Percentiles rank a stretch among this genome's conserved stretches.
phyloP scores from a whole-genome alignment of 768 basidiomycete species.

The Chalciporus sphaerocephalus region DNA sequence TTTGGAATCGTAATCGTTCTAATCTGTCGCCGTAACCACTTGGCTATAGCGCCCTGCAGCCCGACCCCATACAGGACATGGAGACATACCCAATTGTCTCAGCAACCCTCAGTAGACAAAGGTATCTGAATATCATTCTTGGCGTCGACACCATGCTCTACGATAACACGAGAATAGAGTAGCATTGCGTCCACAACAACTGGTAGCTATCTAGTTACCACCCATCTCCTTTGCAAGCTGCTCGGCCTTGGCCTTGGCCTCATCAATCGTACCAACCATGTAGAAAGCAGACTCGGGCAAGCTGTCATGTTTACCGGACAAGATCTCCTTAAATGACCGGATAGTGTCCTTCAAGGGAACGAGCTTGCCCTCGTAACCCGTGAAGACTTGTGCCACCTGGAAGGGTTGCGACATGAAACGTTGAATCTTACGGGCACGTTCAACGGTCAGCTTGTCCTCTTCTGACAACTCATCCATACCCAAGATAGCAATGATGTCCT shows the following conservation, averaged over 20 bases:
- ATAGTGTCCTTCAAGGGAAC: conserved; percentile 95
- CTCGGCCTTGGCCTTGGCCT: conserved; percentile 96
- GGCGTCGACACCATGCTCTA: conserved; percentile 11
- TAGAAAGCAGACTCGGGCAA: conserved; percentile 98
- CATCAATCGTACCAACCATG: conserved; percentile 96
- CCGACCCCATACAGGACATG: not conserved
- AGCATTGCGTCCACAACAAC: conserved; percentile 15
- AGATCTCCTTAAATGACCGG: conserved; percentile 97
- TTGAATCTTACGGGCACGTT: conserved; percentile 97
- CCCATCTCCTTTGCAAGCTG: conserved; percentile 94
- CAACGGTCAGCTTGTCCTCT: conserved; percentile 97
- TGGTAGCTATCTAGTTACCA: conserved; percentile 31
- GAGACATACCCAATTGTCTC: not conserved
- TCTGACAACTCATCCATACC: conserved; percentile 99
- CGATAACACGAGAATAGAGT: conserved; percentile 2
- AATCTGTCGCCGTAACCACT: conserved; percentile 80
- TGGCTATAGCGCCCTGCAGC: conserved; percentile 61
- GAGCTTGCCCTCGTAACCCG: conserved; percentile 97
- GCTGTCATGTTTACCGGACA: conserved; percentile 80
- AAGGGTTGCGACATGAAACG: conserved; percentile 99
- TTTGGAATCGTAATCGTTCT: conserved; percentile 33
- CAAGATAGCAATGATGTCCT: conserved; percentile 99
- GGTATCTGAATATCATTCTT: conserved; percentile 11
- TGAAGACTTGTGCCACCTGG: conserved; percentile 99
- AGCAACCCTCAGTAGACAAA: fast-evolving